Conservation (phyloP, 352 stramenopile genomes). For the Globisporangium takayamanum region DNA sequence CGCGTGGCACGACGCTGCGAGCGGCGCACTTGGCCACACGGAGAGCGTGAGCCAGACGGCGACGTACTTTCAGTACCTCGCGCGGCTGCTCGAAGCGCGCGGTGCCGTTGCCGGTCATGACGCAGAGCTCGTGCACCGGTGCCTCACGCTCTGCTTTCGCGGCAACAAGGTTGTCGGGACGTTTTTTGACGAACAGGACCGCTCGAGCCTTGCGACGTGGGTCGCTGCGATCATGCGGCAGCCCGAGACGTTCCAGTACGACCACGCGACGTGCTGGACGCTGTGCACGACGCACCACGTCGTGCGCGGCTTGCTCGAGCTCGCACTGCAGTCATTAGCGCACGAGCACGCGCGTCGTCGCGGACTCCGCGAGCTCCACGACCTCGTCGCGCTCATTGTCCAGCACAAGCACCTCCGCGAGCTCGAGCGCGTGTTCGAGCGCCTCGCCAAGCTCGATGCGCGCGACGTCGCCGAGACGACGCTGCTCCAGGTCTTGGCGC, state of each 20-base stretch:
- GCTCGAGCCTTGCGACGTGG: constrained; percentile 24
- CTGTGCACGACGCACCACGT: constrained; percentile 47
- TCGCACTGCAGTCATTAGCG: constrained; percentile 37
- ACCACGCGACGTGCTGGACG: constrained; percentile 50
- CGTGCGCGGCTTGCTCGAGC: constrained; percentile 39
- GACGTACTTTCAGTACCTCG: constrained; percentile 68
- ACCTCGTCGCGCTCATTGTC: constrained; percentile 38
- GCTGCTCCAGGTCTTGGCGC: constrained; percentile 38
- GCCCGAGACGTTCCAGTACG: constrained; percentile 37
- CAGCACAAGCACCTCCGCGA: constrained; percentile 31
- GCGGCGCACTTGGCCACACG: constrained; percentile 26
- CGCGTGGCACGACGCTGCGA: constrained; percentile 27
- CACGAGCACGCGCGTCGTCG: constrained; percentile 11
- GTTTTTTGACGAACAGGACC: constrained; percentile 41
- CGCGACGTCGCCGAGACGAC: constrained; percentile 21
- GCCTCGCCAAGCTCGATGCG: constrained; percentile 22
- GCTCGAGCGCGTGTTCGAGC: constrained; percentile 36
- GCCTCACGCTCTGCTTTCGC: constrained; percentile 56
- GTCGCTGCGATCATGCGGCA: constrained; percentile 41
- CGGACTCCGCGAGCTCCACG: constrained; percentile 32
- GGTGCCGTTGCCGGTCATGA: constrained; percentile 36
- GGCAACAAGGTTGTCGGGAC: constrained; percentile 34
- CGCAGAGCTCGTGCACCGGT: constrained; percentile 44
- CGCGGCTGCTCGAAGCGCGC: constrained; percentile 54
- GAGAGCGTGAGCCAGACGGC: constrained; percentile 26